phyloP scores from a whole-genome alignment of 192 early-diverging fungal species.

The Coemansia sp. region DNA sequence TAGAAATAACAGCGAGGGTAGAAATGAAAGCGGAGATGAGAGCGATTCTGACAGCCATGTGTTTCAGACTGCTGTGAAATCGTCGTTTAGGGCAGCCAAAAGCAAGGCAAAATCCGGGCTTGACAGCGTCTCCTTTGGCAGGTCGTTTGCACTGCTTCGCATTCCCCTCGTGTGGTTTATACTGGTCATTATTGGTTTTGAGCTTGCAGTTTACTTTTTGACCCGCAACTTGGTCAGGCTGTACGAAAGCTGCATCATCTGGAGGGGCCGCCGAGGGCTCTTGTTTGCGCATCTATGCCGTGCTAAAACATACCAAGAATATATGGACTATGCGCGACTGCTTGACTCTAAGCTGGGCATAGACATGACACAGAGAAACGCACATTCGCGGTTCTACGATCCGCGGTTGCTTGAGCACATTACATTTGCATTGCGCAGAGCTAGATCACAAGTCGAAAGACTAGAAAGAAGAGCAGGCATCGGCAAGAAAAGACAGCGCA shows the following conservation, averaged over 20 bases:
- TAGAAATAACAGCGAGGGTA: neutral
- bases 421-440: constrained; percentile 16
- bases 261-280: constrained; percentile 21
- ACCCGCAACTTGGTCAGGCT: constrained; percentile 17
- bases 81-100: neutral
- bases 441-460: constrained; percentile 8
- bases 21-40: too few relatives aligned
- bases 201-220: constrained; percentile 17
- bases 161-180: constrained; percentile 17
- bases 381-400: constrained; percentile 18
- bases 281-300: constrained; percentile 4
- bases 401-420: constrained; percentile 15
- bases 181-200: constrained; percentile 8
- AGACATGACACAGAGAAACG: neutral
- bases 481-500: neutral
- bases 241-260: constrained; percentile 20
- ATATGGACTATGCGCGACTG: constrained; percentile 19
- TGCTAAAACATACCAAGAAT: constrained; percentile 25
- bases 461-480: neutral
- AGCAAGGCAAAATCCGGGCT: constrained; percentile 4
- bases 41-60: neutral
- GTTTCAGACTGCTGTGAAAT: neutral
- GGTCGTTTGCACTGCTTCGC: constrained; percentile 13
- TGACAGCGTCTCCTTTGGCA: constrained; percentile 12
- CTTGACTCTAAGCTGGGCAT: constrained; percentile 16